Evolutionary conservation across 2,329 filamentous ascomycete genomes (phyloP), one percentile per base, ranked within the genome.

Genomic region (Ophiostoma sp.): DNA sequence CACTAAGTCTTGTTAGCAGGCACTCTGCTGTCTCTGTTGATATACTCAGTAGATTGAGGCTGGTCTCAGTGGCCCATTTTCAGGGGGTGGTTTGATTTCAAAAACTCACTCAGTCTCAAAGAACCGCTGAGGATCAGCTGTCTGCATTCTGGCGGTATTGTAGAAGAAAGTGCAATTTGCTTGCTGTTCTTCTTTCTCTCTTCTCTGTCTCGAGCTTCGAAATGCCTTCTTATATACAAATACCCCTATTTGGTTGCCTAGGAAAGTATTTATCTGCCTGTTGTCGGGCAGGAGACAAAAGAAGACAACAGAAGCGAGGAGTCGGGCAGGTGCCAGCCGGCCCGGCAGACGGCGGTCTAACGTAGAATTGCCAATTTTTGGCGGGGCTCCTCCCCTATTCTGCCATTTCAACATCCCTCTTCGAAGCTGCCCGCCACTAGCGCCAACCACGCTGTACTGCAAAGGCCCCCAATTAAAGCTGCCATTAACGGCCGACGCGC

Each of bases 91-190:
- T 36, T 42, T 59, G 22, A n/a, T 17, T 31, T 39, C n/a, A 8
- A 17, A 50, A 48, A 74, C 90, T 82, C 84, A 96, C 93, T 95
- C 92, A 39, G 94, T 97, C 82, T 98, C 93, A 80, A 98, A 98
- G 85, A 97, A 98, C 80, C 96, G 90, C 39, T 92, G 91, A 70
- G 91, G 87, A 79, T 97, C 89, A 36, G 92, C 92, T 76, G 89
- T 87, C 81, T 92, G 92, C 85, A 89, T 91, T 36, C 69, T 74
- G 71, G 39, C 50, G 36, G 17, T 48, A 12, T 22, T 31, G 19
- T 45, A 22, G 22, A 15, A 11, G 59, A 9, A 12, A 66, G 22
- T 19, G 28, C 39, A 68, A 9, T 50, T 9, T 11, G 39, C 3
- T 33, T 31, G 17, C 9, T 50, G 39, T 2, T 33, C n/a, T 7